Evolutionary conservation across 2,329 filamentous ascomycete species (phyloP).

Genomic region (Monosporascus sp.): DNA sequence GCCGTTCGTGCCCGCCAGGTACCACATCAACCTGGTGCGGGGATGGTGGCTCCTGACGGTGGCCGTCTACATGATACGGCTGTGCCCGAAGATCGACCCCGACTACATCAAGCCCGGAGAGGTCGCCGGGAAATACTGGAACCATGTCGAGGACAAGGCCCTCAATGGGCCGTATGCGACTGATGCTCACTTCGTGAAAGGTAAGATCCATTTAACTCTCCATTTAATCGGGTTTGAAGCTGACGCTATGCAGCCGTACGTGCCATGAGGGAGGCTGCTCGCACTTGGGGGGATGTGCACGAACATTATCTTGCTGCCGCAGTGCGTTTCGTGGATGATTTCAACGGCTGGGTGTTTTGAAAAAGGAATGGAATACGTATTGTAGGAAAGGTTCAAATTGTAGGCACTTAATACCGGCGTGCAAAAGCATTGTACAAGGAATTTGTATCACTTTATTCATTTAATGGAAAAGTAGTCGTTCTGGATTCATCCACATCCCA

Average conservation of each 20-base stretch:
- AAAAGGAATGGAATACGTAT: neutral
- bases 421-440: too few species aligned
- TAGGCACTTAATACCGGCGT: too few species aligned
- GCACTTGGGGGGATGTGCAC: constrained; percentile 68
- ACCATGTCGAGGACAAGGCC: constrained; percentile 66
- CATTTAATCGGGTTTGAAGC: constrained; percentile 1
- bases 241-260: constrained; percentile 50
- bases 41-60: constrained; percentile 89
- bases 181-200: constrained; percentile 84
- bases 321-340: constrained; percentile 68
- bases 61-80: constrained; percentile 69
- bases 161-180: constrained; percentile 61
- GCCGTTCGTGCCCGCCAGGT: constrained; percentile 66
- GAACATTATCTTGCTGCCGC: constrained; percentile 63
- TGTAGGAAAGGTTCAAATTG: too few species aligned
- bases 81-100: constrained; percentile 67
- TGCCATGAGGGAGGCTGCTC: constrained; percentile 67
- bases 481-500: too few species aligned
- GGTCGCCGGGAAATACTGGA: constrained; percentile 66
- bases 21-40: constrained; percentile 68
- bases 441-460: too few species aligned
- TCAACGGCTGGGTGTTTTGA: constrained; percentile 58
- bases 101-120: constrained; percentile 57
- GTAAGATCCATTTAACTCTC: constrained; percentile 35
- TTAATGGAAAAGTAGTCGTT: too few species aligned